Percentiles rank a stretch among this genome's conserved stretches.
phyloP scores from a whole-genome alignment of 2,329 filamentous ascomycete genomes.

The Fusarium compactum region DNA sequence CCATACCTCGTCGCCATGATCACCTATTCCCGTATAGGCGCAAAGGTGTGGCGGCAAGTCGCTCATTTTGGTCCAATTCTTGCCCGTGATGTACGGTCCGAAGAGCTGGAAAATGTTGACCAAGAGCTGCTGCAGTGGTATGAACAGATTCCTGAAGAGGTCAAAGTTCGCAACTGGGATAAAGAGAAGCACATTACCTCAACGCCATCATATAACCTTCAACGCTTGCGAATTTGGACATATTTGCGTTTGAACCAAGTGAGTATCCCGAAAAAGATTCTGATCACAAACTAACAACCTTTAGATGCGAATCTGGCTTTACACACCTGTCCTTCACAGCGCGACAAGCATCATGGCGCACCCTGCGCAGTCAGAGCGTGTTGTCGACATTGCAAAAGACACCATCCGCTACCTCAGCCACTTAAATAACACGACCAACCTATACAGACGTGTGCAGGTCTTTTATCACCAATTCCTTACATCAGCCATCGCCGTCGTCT shows the following conservation, averaged over 20 bases:
- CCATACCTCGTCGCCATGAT: slow-evolving; percentile 89
- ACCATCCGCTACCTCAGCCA: slow-evolving; percentile 78
- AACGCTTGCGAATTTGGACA: slow-evolving; percentile 83
- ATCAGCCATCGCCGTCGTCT: slow-evolving; percentile 79
- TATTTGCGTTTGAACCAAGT: slow-evolving; percentile 87
- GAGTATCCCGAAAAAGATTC: slow-evolving; percentile 15
- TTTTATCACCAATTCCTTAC: slow-evolving; percentile 86
- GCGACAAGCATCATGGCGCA: slow-evolving; percentile 85
- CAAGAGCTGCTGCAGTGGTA: slow-evolving; percentile 91
- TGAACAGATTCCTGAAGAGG: slow-evolving; percentile 73
- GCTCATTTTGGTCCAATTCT: slow-evolving; percentile 73
- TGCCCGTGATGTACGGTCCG: slow-evolving; percentile 73
- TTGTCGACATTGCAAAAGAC: slow-evolving; percentile 80
- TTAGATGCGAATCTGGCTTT: slow-evolving; percentile 84
- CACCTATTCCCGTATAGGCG: slow-evolving; percentile 82
- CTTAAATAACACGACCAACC: slow-evolving; percentile 77
- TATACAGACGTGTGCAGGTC: slow-evolving; percentile 78
- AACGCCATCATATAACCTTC: slow-evolving; percentile 72
- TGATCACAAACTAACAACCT: slow-evolving; percentile 6
- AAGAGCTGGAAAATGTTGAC: slow-evolving; percentile 84
- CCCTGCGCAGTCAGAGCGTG: slow-evolving; percentile 77
- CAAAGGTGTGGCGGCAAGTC: slow-evolving; percentile 87
- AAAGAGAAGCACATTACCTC: slow-evolving; percentile 65
- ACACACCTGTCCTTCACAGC: slow-evolving; percentile 87
- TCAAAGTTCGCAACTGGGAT: slow-evolving; percentile 70